Conservation (phyloP, 257 asterid genomes). For the Catharanthus roseus region DNA sequence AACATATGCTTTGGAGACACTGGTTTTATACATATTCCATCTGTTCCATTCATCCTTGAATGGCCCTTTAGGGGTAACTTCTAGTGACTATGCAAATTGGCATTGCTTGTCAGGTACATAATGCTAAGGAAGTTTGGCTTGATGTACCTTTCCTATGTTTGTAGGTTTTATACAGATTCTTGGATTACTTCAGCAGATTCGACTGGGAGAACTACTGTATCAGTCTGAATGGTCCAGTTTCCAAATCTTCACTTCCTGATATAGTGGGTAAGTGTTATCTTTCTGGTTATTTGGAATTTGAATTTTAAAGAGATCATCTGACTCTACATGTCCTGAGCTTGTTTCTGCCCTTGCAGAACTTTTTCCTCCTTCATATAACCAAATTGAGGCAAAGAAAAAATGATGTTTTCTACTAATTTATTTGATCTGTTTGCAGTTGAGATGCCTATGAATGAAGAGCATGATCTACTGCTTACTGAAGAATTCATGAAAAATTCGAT, state of each 20-base stretch:
- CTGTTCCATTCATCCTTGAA: conserved; percentile 37
- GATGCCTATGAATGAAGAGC: conserved; percentile 39
- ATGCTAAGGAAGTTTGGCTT: conserved; percentile 7
- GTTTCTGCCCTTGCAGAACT: background rate
- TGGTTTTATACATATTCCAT: conserved; percentile 42
- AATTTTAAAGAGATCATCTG: conserved; percentile 2
- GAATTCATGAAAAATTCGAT: conserved; percentile 49
- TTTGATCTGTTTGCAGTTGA: conserved; percentile 41
- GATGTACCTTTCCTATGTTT: conserved; percentile 12
- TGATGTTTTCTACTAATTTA: background rate
- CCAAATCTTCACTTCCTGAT: conserved; percentile 50
- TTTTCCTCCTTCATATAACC: background rate
- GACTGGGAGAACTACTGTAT: conserved; percentile 80
- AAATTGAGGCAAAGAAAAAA: conserved; percentile 2
- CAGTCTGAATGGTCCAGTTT: conserved; percentile 74
- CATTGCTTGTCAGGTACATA: conserved; percentile 3
- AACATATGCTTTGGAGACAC: conserved; percentile 49
- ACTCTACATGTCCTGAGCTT: background rate
- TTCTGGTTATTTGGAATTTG: conserved; percentile 1
- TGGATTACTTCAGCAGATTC: conserved; percentile 72
- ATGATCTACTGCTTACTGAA: conserved; percentile 44
- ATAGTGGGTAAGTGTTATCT: conserved; percentile 51
- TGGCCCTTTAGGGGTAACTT: conserved; percentile 58
- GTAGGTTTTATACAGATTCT: conserved; percentile 68
- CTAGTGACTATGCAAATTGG: conserved; percentile 7